These are phyloP conservation scores for Panaeolus papilionaceus DNA, from an alignment of 768 basidiomycete genomes.

Conservation along the genomic window DNA sequence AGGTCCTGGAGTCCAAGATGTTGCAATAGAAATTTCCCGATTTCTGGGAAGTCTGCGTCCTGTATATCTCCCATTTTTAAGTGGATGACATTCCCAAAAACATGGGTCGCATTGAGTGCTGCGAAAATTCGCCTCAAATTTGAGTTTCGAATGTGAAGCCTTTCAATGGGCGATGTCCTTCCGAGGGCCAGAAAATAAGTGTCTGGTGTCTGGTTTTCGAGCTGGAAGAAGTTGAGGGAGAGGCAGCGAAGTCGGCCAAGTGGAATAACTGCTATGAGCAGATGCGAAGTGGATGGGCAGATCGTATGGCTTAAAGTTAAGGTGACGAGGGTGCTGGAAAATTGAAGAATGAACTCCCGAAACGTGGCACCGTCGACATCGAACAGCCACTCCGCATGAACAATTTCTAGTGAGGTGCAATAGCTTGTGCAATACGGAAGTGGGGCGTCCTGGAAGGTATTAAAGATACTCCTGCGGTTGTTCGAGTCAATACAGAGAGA, in stretches of 20 bases:
- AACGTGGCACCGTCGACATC: not conserved
- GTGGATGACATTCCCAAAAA: not conserved
- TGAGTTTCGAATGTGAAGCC: not conserved
- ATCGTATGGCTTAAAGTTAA: not conserved
- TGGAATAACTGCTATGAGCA: not conserved
- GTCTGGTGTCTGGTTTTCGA: not conserved
- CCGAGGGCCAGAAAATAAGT: not conserved
- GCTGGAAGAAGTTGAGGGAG: not conserved
- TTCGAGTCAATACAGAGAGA: not conserved
- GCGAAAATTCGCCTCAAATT: not conserved
- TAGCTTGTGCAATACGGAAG: not conserved
- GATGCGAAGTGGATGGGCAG: not conserved
- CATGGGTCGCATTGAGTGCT: not conserved
- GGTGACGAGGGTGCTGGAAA: not conserved
- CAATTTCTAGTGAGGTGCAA: not conserved
- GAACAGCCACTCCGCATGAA: not conserved
- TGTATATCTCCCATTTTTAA: not conserved
- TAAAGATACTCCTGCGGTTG: not conserved
- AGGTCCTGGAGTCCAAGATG: not conserved
- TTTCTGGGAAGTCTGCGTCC: not conserved
- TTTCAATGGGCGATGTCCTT: not conserved
- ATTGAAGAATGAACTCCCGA: not conserved
- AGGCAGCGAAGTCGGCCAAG: not conserved
- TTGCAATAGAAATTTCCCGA: not conserved
- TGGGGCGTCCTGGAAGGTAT: not conserved